These are phyloP conservation scores for Gypsophila paniculata DNA, from an alignment of 179 eudicot species.

Conservation along the genomic window DNA sequence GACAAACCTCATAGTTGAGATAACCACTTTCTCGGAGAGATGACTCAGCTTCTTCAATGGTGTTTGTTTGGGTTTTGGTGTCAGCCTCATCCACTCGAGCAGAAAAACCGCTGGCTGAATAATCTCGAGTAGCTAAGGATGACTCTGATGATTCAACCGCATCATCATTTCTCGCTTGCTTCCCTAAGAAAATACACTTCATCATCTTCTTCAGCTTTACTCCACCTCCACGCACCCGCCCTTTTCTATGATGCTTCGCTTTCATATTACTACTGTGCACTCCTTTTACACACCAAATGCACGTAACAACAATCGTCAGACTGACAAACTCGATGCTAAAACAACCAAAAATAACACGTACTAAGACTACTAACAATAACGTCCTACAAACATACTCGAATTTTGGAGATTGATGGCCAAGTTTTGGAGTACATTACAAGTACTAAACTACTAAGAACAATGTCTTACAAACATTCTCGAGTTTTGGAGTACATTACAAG, in stretches of 20 bases:
- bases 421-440: too few species aligned
- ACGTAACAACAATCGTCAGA: constrained; percentile 23
- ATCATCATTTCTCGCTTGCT: constrained; percentile 49
- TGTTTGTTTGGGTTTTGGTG: constrained; percentile 42
- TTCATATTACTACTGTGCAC: constrained; percentile 34
- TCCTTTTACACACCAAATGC: constrained; percentile 20
- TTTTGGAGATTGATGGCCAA: too few species aligned
- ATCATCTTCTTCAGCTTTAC: constrained; percentile 57
- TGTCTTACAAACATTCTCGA: too few species aligned
- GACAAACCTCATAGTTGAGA: constrained; percentile 76
- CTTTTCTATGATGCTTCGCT: constrained; percentile 35
- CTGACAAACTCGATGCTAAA: neutral
- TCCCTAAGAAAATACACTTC: constrained; percentile 77
- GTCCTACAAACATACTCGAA: neutral
- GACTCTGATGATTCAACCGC: constrained; percentile 54
- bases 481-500: too few species aligned
- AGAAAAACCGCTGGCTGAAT: constrained; percentile 62
- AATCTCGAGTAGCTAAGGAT: constrained; percentile 77
- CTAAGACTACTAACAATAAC: neutral
- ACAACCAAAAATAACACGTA: neutral
- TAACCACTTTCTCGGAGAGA: constrained; percentile 88
- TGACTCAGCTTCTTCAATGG: constrained; percentile 83
- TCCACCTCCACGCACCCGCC: constrained; percentile 21
- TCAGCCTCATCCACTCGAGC: constrained; percentile 50
- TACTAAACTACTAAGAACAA: too few species aligned